A percentile compares a stretch with the other conserved stretches of the same genome.
Evolutionary conservation across 441 rosid genomes (phyloP).

Genomic region (Adansonia gregorii): DNA sequence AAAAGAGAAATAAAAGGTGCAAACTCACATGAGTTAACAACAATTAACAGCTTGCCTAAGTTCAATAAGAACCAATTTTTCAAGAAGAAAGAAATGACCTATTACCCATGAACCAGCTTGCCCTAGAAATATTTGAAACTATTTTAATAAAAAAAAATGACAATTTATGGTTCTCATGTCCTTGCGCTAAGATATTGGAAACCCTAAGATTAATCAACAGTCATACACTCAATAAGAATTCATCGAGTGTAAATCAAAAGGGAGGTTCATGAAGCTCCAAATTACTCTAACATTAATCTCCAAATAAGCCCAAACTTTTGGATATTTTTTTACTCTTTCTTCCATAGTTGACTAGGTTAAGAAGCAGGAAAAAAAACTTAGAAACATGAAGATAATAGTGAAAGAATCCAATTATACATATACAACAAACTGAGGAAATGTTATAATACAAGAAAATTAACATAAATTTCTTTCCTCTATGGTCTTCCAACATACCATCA

Average conservation of each 20-base stretch:
- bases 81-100: background rate
- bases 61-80: background rate
- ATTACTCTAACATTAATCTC: background rate
- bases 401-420: background rate
- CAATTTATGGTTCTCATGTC: background rate
- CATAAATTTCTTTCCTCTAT: background rate
- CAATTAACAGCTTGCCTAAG: background rate
- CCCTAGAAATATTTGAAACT: background rate
- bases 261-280: background rate
- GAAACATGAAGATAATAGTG: slow-evolving; percentile 11
- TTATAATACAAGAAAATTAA: slow-evolving; percentile 6
- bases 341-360: background rate
- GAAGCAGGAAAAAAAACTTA: background rate
- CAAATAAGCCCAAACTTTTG: background rate
- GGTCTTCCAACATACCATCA: slow-evolving; percentile 53
- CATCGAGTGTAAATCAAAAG: background rate
- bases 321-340: background rate
- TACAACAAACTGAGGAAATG: background rate
- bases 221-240: background rate
- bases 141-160: background rate
- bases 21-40: background rate
- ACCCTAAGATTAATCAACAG: background rate
- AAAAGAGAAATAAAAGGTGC: background rate
- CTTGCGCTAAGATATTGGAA: background rate
- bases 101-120: background rate